These are phyloP conservation scores for Peniophora sp. DNA, from an alignment of 1,284 basidiomycete genomes.

Conservation along the genomic window DNA sequence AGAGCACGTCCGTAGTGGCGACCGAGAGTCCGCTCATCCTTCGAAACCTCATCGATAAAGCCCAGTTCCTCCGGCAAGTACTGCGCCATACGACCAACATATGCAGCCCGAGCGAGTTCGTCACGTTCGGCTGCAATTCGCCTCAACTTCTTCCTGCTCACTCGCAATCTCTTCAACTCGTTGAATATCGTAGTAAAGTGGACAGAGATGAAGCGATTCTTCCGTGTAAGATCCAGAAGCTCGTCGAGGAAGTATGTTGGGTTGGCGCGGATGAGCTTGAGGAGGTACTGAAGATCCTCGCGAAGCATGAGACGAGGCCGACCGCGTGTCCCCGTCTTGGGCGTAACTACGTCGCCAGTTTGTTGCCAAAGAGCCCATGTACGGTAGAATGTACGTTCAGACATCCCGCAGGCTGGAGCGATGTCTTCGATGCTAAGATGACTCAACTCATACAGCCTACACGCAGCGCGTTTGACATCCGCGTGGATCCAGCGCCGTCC, in stretches of 20 bases:
- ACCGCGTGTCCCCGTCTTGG: not conserved
- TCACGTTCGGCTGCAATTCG: constrained; percentile 12
- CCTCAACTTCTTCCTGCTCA: constrained; percentile 17
- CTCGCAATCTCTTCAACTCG: constrained; percentile 14
- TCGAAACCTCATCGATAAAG: constrained; percentile 13
- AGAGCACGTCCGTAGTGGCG: constrained; percentile 1
- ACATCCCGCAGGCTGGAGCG: not conserved
- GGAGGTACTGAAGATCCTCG: not conserved
- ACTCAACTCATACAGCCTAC: not conserved
- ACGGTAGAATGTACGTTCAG: not conserved
- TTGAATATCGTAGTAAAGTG: constrained; percentile 18
- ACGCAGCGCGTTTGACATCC: not conserved
- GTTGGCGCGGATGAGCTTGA: not conserved
- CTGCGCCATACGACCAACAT: constrained; percentile 6
- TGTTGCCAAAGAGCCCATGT: not conserved
- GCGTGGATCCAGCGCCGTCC: not conserved
- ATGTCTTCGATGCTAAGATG: not conserved
- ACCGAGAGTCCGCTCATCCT: constrained; percentile 2
- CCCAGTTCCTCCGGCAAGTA: constrained; percentile 12
- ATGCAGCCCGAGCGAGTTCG: constrained; percentile 7
- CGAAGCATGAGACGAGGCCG: not conserved
- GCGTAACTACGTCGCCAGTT: not conserved
- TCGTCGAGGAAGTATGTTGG: not conserved
- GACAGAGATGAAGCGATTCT: constrained; percentile 19
- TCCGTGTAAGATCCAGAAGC: constrained; percentile 12